Base-by-base conservation (phyloP, 495 filamentous ascomycete genomes). In the Talaromyces trachyspermus region DNA sequence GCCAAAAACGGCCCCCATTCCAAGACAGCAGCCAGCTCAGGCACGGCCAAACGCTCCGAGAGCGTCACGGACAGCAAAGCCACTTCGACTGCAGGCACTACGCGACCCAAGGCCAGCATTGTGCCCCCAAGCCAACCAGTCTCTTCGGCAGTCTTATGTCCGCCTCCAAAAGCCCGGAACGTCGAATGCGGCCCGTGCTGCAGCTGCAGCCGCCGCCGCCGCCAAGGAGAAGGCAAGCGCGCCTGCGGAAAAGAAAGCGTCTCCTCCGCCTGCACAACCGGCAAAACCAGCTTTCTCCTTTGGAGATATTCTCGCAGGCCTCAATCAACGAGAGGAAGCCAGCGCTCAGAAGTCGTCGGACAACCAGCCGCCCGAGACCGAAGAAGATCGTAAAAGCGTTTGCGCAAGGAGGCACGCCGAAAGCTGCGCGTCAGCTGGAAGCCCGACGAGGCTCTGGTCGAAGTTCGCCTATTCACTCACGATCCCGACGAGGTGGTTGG, bases 401-500 rank as follows among this genome's bases (percentile, higher is more conserved):
- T 91, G 3, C 79, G 88, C 25, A 95, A 89, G 53, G 88, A 95
- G 58, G 72, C 77, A 23, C 77, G 88, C 27, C 76, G 87, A 9
- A 81, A 83, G 49, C 67, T 88, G 25, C 78, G 77, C 42, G 88
- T 82, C 45, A 77, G 59, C 52, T 95, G 74, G 72, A 89, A 84
- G 58, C 74, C 81, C 0, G 87, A 86, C 46, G 72, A 82, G 24
- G 70, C 74, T n/a, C 73, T 95, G 5, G 82, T 81, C 1, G 69
- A 88, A 53, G 66, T 92, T 27, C 74, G 82, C 35, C 68, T 83
- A 17, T 91, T 95, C 57, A 81, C 78, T 20, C 85, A 89, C 48
- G 81, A 91, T 47, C 85, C 83, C 2, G 85, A 89, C 18, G 88
- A 94, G 59, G 85, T 92, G 46, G 68, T 82, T 49, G 82, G 81